Evolutionary conservation across 495 filamentous ascomycete genomes (phyloP).

Genomic region (Penicillium manginii): DNA sequence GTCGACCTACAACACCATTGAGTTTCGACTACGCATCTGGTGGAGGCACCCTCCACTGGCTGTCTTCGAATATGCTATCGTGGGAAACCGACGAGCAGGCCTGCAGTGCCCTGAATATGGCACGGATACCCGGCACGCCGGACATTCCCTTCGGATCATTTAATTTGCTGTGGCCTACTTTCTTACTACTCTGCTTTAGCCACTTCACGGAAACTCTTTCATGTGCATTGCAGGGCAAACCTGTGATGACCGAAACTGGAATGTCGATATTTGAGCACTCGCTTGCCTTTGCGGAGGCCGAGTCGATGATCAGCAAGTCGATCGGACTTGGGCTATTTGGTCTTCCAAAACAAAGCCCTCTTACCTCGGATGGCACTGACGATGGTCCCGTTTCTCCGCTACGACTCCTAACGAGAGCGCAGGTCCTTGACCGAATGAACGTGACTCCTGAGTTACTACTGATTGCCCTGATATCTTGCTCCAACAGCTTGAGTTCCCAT

Average conservation of each 20-base stretch:
- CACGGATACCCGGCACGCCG: conserved; percentile 50
- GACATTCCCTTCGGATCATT: conserved; percentile 69
- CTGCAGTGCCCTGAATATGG: conserved; percentile 75
- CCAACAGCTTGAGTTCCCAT: conserved; percentile 87
- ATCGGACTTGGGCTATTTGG: conserved; percentile 72
- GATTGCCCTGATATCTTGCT: conserved; percentile 82
- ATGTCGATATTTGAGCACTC: conserved; percentile 98
- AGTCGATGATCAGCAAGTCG: conserved; percentile 77
- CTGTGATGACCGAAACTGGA: conserved; percentile 79
- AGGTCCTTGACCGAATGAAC: conserved; percentile 65
- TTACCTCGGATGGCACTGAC: conserved; percentile 26
- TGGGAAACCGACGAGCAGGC: conserved; percentile 72
- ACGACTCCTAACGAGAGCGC: conserved; percentile 44
- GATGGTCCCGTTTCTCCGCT: conserved; percentile 33
- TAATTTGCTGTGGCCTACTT: conserved; percentile 84
- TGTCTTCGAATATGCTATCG: conserved; percentile 67
- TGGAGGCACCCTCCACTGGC: conserved; percentile 67
- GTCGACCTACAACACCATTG: conserved; percentile 64
- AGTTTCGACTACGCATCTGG: conserved; percentile 73
- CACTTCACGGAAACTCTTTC: conserved; percentile 88
- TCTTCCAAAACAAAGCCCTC: conserved; percentile 40
- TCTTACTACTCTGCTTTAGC: conserved; percentile 76
- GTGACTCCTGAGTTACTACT: conserved; percentile 88
- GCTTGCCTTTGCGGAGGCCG: conserved; percentile 93
- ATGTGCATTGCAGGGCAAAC: conserved; percentile 86